Conservation (phyloP, 768 basidiomycete species). For the Psilocybe azurescens region DNA sequence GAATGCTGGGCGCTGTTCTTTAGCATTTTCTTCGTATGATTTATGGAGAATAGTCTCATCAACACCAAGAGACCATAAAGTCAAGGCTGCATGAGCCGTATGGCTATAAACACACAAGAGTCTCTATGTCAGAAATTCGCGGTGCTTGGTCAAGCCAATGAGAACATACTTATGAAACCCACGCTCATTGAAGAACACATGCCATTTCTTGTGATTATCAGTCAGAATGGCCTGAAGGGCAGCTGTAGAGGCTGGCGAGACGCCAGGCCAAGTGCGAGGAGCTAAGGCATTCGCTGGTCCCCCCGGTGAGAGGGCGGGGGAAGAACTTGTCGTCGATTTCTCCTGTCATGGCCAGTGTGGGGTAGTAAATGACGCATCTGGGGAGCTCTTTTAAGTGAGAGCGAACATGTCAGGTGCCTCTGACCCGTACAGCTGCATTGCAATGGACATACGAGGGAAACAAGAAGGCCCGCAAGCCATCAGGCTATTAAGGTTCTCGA, state of each 20-base stretch:
- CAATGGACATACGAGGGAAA: too few relatives aligned
- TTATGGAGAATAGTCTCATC: slow-evolving; percentile 40
- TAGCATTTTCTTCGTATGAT: slow-evolving; percentile 42
- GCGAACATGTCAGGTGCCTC: not conserved
- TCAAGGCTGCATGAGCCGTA: slow-evolving; percentile 60
- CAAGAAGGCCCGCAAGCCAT: too few relatives aligned
- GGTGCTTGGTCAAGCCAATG: not conserved
- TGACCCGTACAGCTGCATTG: not conserved
- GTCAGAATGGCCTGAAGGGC: slow-evolving; percentile 45
- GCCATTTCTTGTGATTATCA: slow-evolving; percentile 57
- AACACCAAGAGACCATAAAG: slow-evolving; percentile 67
- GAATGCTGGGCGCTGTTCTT: slow-evolving; percentile 42
- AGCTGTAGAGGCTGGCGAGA: slow-evolving; percentile 42
- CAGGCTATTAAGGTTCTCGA: too few relatives aligned
- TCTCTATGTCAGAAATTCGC: not conserved
- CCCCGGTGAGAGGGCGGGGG: slow-evolving; percentile 5
- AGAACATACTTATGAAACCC: slow-evolving; percentile 41
- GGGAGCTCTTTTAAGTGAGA: not conserved
- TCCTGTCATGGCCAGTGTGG: not conserved
- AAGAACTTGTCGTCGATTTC: slow-evolving; percentile 9
- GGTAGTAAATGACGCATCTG: not conserved
- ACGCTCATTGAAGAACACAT: slow-evolving; percentile 56
- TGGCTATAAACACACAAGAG: slow-evolving; percentile 43
- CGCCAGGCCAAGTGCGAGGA: slow-evolving; percentile 37
- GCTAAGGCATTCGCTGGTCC: not conserved